These are phyloP conservation scores for Plantago major DNA, from an alignment of 257 asterid genomes.

Conservation along the genomic window DNA sequence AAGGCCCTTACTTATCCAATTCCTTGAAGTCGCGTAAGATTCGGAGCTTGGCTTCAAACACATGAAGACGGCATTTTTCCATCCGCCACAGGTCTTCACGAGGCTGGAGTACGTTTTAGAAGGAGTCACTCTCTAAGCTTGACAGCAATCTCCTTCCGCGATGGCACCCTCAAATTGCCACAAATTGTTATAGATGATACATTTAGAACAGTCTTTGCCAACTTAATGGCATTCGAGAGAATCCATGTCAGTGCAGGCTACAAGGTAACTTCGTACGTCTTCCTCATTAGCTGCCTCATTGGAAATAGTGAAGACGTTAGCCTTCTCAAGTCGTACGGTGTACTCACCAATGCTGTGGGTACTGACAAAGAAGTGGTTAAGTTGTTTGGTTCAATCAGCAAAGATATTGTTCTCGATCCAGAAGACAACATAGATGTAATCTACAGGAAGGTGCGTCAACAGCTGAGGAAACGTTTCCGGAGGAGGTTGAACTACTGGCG, in stretches of 20 bases:
- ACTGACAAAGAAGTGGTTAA: constrained; percentile 36
- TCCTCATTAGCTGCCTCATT: constrained; percentile 34
- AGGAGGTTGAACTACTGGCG: constrained; percentile 22
- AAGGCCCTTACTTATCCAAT: constrained; percentile 15
- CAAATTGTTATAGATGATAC: constrained; percentile 22
- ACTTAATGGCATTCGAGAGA: constrained; percentile 37
- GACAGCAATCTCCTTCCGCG: constrained; percentile 26
- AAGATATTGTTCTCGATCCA: constrained; percentile 23
- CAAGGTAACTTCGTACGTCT: constrained; percentile 35
- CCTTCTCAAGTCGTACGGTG: constrained; percentile 25
- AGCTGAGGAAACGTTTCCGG: constrained; percentile 22
- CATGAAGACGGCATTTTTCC: too few relatives aligned
- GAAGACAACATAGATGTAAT: constrained; percentile 13
- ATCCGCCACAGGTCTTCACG: constrained; percentile 33
- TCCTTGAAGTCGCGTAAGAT: too few relatives aligned
- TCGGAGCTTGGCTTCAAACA: too few relatives aligned
- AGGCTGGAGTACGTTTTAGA: constrained; percentile 33
- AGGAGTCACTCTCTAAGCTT: constrained; percentile 22
- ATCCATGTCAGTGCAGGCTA: constrained; percentile 32
- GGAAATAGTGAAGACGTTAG: constrained; percentile 28
- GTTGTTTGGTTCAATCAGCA: constrained; percentile 31
- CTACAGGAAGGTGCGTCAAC: constrained; percentile 6
- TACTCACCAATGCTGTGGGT: constrained; percentile 31
- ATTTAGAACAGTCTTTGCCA: constrained; percentile 18
- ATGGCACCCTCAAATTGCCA: constrained; percentile 28